Percentiles rank a stretch among this genome's conserved stretches.
Conservation (phyloP, 2,329 filamentous ascomycete species). For the Claviceps paspali region DNA sequence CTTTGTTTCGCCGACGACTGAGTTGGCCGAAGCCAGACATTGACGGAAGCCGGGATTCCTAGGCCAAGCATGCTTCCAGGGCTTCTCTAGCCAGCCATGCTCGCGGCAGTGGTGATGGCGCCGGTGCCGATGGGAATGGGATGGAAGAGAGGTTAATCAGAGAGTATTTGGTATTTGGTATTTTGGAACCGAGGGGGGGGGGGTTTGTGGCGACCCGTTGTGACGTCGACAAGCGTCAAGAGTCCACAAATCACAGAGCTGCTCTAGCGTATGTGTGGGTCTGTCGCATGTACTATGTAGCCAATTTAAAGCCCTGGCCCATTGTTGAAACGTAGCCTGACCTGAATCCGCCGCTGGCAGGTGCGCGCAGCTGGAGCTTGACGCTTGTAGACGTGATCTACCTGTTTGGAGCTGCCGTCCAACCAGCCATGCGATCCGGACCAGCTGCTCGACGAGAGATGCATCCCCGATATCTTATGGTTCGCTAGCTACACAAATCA, state of each 20-base stretch:
- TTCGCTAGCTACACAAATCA: conserved; percentile 20
- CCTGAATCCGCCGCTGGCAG: neutral
- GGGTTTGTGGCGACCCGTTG: too few species aligned
- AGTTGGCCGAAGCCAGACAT: neutral
- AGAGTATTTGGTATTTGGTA: too few species aligned
- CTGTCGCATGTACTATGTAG: neutral
- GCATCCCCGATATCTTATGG: conserved; percentile 5
- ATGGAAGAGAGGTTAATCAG: neutral
- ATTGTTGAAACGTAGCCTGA: conserved; percentile 10
- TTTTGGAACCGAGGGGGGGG: too few species aligned
- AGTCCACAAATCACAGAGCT: too few species aligned
- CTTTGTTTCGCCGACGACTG: neutral
- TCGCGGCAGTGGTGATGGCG: neutral
- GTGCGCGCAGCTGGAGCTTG: neutral
- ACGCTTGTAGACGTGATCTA: neutral
- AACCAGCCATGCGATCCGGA: conserved; percentile 4
- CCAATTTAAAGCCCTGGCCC: too few species aligned
- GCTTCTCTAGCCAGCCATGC: neutral
- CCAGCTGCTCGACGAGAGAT: conserved; percentile 2
- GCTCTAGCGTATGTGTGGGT: too few species aligned
- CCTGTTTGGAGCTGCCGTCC: neutral
- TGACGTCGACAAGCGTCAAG: neutral
- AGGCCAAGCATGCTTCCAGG: neutral
- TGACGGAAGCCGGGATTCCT: neutral
- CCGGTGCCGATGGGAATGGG: too few species aligned